Evolutionary conservation across 768 basidiomycete genomes (phyloP).

Genomic region (Lentinus brumalis): DNA sequence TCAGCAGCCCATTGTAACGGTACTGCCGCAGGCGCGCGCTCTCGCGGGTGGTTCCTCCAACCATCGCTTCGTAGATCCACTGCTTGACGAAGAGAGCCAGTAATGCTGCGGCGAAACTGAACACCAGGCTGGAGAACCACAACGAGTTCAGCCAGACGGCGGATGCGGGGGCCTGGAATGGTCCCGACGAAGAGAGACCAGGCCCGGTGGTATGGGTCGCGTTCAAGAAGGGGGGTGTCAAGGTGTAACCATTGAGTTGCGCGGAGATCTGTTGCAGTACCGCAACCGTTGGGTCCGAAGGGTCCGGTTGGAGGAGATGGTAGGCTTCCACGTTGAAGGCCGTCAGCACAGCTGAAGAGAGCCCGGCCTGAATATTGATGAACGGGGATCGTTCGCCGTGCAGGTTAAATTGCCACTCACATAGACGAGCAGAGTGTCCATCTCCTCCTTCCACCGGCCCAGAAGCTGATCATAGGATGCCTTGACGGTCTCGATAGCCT

Average conservation of each 20-base stretch:
- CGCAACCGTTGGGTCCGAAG: not conserved
- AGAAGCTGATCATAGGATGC: no score
- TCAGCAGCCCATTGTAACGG: slow-evolving; percentile 20
- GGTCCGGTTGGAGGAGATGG: slow-evolving; percentile 4
- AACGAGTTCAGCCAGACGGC: slow-evolving; percentile 19
- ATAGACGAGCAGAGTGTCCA: no score
- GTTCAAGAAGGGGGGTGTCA: not conserved
- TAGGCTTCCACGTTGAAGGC: slow-evolving; percentile 19
- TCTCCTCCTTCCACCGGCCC: no score
- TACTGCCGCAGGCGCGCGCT: slow-evolving; percentile 22
- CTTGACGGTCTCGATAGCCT: no score
- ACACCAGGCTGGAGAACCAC: slow-evolving; percentile 24
- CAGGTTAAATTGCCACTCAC: no score
- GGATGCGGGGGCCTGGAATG: not conserved
- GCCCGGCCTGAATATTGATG: slow-evolving; percentile 16
- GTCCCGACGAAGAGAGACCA: no score
- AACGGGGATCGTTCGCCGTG: no score
- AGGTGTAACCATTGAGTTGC: not conserved
- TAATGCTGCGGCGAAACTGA: slow-evolving; percentile 25
- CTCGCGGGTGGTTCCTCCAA: slow-evolving; percentile 19
- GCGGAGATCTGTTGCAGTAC: slow-evolving; percentile 5
- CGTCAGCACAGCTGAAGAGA: slow-evolving; percentile 25
- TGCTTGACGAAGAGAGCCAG: slow-evolving; percentile 27
- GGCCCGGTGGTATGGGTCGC: not conserved
- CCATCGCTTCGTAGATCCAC: slow-evolving; percentile 24